Evolutionary conservation across 495 filamentous ascomycete genomes (phyloP).

Genomic region (Diplogelasinospora grovesii): DNA sequence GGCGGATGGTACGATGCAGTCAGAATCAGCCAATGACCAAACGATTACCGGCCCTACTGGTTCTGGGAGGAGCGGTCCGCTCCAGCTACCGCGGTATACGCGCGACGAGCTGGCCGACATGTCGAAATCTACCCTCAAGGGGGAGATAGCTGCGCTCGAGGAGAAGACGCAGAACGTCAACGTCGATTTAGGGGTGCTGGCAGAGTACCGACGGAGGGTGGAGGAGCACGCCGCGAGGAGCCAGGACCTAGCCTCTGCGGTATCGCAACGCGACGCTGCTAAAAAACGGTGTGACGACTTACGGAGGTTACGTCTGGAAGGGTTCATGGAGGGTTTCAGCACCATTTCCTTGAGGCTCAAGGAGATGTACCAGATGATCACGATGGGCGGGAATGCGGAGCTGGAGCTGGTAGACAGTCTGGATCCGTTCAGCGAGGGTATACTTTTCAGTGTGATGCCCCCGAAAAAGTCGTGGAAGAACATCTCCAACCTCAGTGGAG

Average conservation of each 20-base stretch:
- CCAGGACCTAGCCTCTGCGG: slow-evolving; percentile 68
- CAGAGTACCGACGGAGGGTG: slow-evolving; percentile 85
- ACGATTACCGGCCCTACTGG: slow-evolving; percentile 21
- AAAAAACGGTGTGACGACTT: slow-evolving; percentile 90
- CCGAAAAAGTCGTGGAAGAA: slow-evolving; percentile 99
- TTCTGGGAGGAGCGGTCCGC: slow-evolving; percentile 20
- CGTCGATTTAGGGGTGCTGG: slow-evolving; percentile 84
- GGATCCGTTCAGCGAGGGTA: slow-evolving; percentile 95
- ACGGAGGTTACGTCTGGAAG: slow-evolving; percentile 79
- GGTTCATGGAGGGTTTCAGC: slow-evolving; percentile 97
- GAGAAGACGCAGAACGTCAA: slow-evolving; percentile 86
- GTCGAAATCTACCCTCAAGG: slow-evolving; percentile 79
- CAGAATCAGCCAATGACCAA: slow-evolving; percentile 21
- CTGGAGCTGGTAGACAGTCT: slow-evolving; percentile 91
- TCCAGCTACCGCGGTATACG: slow-evolving; percentile 71
- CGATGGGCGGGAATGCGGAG: slow-evolving; percentile 98
- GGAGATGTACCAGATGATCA: slow-evolving; percentile 99
- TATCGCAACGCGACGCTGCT: slow-evolving; percentile 70
- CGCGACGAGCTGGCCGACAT: slow-evolving; percentile 90
- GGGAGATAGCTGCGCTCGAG: slow-evolving; percentile 81
- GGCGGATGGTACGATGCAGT: slow-evolving; percentile 17
- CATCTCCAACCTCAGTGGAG: slow-evolving; percentile 87
- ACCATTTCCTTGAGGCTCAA: slow-evolving; percentile 92
- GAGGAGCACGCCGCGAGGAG: slow-evolving; percentile 80
- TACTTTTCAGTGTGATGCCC: slow-evolving; percentile 95